Percentiles rank a stretch among this genome's conserved stretches.
phyloP scores from a whole-genome alignment of 169 alveolate genomes.

The Babesia ovata region DNA sequence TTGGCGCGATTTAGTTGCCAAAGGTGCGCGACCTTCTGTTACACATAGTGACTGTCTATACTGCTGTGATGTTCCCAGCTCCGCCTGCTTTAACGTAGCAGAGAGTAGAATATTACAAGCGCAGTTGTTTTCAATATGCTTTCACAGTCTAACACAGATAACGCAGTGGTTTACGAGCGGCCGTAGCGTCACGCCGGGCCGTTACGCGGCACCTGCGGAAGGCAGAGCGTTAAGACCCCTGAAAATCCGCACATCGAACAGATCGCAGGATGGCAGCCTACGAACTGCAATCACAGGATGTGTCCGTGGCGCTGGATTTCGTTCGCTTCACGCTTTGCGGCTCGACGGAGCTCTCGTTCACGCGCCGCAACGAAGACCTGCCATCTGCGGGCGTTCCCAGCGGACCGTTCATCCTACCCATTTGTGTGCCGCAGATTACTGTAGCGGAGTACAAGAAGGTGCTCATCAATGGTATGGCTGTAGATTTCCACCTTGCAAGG shows the following conservation, averaged over 20 bases:
- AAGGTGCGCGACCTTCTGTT: neutral
- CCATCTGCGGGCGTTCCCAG: neutral
- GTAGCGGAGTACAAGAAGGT: slow-evolving; percentile 46
- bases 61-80: neutral
- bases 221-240: neutral
- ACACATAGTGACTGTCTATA: neutral
- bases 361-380: neutral
- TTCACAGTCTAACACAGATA: neutral
- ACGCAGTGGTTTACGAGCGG: neutral
- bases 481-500: slow-evolving; percentile 23
- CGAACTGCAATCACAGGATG: slow-evolving; percentile 42
- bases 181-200: neutral
- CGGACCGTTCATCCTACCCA: slow-evolving; percentile 20
- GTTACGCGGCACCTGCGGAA: neutral
- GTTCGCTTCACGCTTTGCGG: slow-evolving; percentile 40
- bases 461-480: slow-evolving; percentile 46
- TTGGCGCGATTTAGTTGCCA: neutral
- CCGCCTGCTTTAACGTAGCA: neutral
- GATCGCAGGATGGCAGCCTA: slow-evolving; percentile 54
- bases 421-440: slow-evolving; percentile 35
- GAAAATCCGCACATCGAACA: slow-evolving; percentile 41
- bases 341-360: slow-evolving; percentile 34
- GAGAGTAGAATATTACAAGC: neutral
- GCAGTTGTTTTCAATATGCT: neutral
- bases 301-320: slow-evolving; percentile 56